Evolutionary conservation across 441 rosid genomes (phyloP).

Genomic region (Pelargonium cotyledonis): DNA sequence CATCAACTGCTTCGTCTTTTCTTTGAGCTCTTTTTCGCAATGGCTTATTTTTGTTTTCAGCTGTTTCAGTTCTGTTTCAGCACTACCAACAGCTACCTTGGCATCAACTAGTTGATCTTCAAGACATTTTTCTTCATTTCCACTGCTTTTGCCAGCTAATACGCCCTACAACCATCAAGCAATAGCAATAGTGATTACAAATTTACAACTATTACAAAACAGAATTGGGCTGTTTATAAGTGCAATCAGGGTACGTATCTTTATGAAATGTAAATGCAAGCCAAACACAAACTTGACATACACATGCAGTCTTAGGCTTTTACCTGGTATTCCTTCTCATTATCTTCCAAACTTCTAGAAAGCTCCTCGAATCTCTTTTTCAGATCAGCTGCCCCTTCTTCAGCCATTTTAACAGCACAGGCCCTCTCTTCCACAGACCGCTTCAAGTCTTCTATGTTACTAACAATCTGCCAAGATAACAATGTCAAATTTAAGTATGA

Average conservation of each 20-base stretch:
- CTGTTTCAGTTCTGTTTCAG: conserved; percentile 82
- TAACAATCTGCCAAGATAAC: conserved; percentile 45
- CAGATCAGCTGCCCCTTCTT: conserved; percentile 75
- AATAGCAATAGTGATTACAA: conserved; percentile 15
- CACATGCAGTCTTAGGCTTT: conserved; percentile 9
- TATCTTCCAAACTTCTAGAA: conserved; percentile 57
- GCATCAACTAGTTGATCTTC: conserved; percentile 96
- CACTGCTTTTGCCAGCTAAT: conserved; percentile 91
- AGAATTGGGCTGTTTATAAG: no score
- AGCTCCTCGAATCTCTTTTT: conserved; percentile 64
- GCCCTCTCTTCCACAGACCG: conserved; percentile 69
- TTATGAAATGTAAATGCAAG: conserved; percentile 12
- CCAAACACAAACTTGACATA: conserved; percentile 6
- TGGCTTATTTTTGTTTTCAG: conserved; percentile 79
- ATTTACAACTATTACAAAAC: no score
- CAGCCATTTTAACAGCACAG: conserved; percentile 62
- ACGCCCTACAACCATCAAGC: conserved; percentile 50
- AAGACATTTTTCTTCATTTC: conserved; percentile 91
- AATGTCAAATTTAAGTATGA: conserved; percentile 14
- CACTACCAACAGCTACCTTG: conserved; percentile 79
- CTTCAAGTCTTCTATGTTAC: conserved; percentile 69
- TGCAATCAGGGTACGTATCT: not conserved
- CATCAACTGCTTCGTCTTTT: conserved; percentile 57
- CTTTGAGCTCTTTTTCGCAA: conserved; percentile 76
- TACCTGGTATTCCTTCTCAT: conserved; percentile 93